Evolutionary conservation across 352 stramenopile species (phyloP), one percentile per base, ranked within the genome.

Genomic region (Elongisporangium senticosum): DNA sequence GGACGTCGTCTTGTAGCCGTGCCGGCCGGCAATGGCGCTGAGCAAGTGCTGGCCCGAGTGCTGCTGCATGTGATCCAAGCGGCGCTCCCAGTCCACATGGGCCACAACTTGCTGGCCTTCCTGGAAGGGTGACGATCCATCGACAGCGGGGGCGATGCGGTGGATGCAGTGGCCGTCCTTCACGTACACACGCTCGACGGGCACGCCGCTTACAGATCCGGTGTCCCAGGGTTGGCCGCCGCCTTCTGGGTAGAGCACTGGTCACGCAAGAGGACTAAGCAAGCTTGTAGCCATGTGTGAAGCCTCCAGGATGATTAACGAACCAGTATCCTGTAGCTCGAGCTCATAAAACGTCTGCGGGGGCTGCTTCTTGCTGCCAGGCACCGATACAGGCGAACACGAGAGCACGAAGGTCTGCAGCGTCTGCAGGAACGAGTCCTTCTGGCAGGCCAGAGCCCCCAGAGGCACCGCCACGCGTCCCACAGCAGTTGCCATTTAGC

Each of bases 11-110:
- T 82, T 64, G 49, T 75, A 71, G 11, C 68, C 65, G 56, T 79
- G 70, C 49, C 62, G 70, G 28, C 86, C 66, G 20, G 77, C 80
- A n/a, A 90, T 76, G n/a, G 79, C 79, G 37, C 67, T 86, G 52
- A 89, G 59, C 39, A 90, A 51, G 56, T 90, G 81, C 62, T 90
- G 81, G 19, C 64, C 78, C 39, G 81, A 88, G 65, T 90, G 81
- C 62, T 89, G 77, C 52, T 78, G 72, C 77, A 89, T 89, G 63
- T 89, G 77, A 52, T 89, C 81, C 23, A 74, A 75, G 48, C 80
- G 71, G 13, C 80, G 71, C 11, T 56, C 64, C 77, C 77, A 87
- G 59, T 90, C 72, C 22, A 90, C 64, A 0, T 24, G 22, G 14
- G 81, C 69, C 19, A 61, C 48, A n/a, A 88, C 70, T 4, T 56